Percentiles rank a stretch among this genome's conserved stretches.
These are phyloP conservation scores for Copromyces sp. DNA, from an alignment of 495 filamentous ascomycete species.

Conservation along the genomic window DNA sequence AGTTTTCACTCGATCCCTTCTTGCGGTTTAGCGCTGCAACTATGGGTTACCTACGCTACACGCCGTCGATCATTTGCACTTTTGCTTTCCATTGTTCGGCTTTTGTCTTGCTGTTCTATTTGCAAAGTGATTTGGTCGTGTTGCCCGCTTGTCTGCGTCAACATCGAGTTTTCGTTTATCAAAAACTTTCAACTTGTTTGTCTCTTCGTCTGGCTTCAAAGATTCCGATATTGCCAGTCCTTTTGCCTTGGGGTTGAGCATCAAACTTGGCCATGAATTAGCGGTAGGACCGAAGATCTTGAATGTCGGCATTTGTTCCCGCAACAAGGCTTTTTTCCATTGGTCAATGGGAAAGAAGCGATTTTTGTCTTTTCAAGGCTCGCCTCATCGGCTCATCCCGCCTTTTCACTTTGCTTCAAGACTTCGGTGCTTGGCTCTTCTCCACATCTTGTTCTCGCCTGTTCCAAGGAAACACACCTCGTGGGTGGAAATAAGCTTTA, in stretches of 20 bases:
- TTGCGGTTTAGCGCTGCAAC: neutral
- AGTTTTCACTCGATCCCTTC: neutral
- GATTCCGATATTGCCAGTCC: neutral
- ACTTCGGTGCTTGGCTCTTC: neutral
- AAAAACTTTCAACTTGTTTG: neutral
- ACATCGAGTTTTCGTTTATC: neutral
- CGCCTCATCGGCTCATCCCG: constrained; percentile 4
- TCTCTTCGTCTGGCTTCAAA: neutral
- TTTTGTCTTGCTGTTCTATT: neutral
- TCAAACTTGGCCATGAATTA: neutral
- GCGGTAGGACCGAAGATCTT: neutral
- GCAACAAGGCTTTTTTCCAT: constrained; percentile 1
- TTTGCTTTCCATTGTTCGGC: neutral
- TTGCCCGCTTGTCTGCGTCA: neutral
- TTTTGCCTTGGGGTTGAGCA: neutral
- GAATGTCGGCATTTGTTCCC: constrained; percentile 12
- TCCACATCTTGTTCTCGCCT: neutral
- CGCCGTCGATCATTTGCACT: neutral
- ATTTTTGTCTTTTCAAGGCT: constrained; percentile 4
- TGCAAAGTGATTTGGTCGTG: neutral
- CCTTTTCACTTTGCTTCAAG: neutral
- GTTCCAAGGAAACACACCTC: neutral
- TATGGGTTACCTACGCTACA: neutral
- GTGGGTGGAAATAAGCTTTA: too few species aligned
- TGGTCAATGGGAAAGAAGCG: constrained; percentile 6